Conservation (phyloP, 768 basidiomycete genomes). For the Trametes cingulata region DNA sequence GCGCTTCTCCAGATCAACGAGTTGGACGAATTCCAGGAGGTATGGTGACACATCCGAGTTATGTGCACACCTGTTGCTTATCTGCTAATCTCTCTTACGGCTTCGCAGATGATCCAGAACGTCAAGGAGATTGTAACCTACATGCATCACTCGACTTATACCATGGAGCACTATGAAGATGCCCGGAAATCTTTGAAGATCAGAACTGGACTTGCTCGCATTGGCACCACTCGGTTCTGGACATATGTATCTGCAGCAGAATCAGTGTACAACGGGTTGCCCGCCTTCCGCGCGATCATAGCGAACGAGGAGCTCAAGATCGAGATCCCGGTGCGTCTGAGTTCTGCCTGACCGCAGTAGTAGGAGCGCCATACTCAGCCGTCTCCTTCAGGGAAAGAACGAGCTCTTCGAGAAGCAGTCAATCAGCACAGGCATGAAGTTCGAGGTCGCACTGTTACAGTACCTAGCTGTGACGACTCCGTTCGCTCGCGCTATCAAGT, state of each 20-base stretch:
- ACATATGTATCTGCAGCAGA: background rate
- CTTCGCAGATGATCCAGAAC: background rate
- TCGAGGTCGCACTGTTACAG: background rate
- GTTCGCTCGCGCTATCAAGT: conserved; percentile 1
- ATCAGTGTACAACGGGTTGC: background rate
- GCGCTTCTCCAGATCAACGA: background rate
- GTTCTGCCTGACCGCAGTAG: background rate
- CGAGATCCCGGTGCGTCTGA: background rate
- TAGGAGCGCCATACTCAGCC: too few species aligned
- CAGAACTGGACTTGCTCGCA: background rate
- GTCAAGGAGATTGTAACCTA: background rate
- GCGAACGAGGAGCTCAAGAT: background rate
- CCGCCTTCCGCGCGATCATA: background rate
- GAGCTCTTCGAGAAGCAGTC: background rate
- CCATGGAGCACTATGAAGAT: conserved; percentile 1
- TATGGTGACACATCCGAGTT: background rate
- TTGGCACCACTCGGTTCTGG: background rate
- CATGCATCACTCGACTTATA: conserved; percentile 2
- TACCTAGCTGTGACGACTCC: background rate
- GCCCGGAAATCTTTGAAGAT: background rate
- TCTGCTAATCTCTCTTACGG: too few species aligned
- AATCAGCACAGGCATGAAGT: background rate
- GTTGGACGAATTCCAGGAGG: background rate
- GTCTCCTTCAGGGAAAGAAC: background rate
- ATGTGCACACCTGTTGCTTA: background rate